These are phyloP conservation scores for Globisporangium ultimum DNA, from an alignment of 352 stramenopile species.

Conservation along the genomic window DNA sequence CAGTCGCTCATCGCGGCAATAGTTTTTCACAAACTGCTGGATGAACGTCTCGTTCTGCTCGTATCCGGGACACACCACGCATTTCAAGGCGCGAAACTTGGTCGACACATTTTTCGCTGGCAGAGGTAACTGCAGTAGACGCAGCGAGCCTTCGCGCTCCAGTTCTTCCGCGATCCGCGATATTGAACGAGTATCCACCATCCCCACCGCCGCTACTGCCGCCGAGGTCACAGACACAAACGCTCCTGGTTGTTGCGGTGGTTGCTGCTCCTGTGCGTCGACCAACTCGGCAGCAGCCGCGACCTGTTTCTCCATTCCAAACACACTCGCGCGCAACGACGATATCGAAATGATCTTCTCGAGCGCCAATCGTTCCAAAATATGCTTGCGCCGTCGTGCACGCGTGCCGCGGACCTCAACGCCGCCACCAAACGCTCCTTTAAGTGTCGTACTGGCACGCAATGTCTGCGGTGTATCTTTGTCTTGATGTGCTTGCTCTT, in stretches of 20 bases:
- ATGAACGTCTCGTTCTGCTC: slow-evolving; percentile 71
- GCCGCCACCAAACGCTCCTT: slow-evolving; percentile 43
- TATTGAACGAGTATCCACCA: slow-evolving; percentile 71
- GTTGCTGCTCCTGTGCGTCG: neutral
- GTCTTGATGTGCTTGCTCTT: neutral
- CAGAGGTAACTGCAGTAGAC: slow-evolving; percentile 60
- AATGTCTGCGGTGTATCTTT: slow-evolving; percentile 28
- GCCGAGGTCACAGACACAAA: neutral
- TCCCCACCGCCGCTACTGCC: slow-evolving; percentile 30
- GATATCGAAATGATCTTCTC: slow-evolving; percentile 82
- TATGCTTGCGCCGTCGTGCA: slow-evolving; percentile 51
- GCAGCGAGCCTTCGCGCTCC: slow-evolving; percentile 42
- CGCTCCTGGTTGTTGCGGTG: neutral
- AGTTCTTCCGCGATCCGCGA: slow-evolving; percentile 64
- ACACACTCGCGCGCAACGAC: slow-evolving; percentile 73
- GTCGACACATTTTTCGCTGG: slow-evolving; percentile 76
- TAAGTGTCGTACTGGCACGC: slow-evolving; percentile 53
- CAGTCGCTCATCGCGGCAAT: slow-evolving; percentile 72
- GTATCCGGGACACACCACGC: slow-evolving; percentile 58
- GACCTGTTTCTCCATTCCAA: slow-evolving; percentile 56
- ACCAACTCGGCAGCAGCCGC: neutral
- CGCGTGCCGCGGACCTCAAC: slow-evolving; percentile 60
- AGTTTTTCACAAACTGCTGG: slow-evolving; percentile 72
- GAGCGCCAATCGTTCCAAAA: slow-evolving; percentile 48
- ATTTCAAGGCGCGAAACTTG: slow-evolving; percentile 72